Evolutionary conservation across 1,284 basidiomycete species (phyloP), one percentile per base, ranked within the genome.

Genomic region (Austroboletus niveus): DNA sequence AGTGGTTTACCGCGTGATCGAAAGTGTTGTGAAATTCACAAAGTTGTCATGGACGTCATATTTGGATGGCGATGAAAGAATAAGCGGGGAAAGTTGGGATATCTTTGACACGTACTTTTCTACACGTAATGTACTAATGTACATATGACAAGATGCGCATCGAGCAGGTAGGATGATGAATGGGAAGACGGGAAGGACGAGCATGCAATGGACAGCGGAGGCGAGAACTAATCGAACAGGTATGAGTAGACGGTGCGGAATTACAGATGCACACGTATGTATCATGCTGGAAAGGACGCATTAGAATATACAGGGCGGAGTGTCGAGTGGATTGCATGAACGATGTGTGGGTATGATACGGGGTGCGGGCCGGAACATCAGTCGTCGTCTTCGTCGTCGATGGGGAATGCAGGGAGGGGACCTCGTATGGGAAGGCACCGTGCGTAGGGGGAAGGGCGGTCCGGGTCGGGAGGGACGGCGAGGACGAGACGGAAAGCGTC

Each of bases 401-500:
- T 71, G 40, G 66, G 65, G 32, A 65, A 68, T 9, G 53, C 41
- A 7, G 64, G 60, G 34, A 51, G 76, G 61, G 57, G 55, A 7
- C 41, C 52, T 3, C 56, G 61, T 45, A 53, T 54, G 42, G 56
- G 64, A 4, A 42, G 36, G 31, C 48, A 51, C 22, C 53, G 56
- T 8, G 46, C 17, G 36, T 40, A 53, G 1, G 52, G 45, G 3
- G 56, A 54, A 15, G 56, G 40, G 3, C 63, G 49, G 36, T 69
- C 64, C 49, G 63, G 52, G 29, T 67, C 67, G 5, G 70, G 68
- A 3, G 81, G 78, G 1, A 89, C 69, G 31, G 79, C 72, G 35
- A 89, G 80, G 24, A 89, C 80, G 43, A 92, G 81, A 36, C 89
- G 78, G 64, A 90, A 92, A 0, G 89, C 89, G 62, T 92, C 89